Evolutionary conservation across 768 basidiomycete species (phyloP).

Genomic region (Trametes sanguinea): DNA sequence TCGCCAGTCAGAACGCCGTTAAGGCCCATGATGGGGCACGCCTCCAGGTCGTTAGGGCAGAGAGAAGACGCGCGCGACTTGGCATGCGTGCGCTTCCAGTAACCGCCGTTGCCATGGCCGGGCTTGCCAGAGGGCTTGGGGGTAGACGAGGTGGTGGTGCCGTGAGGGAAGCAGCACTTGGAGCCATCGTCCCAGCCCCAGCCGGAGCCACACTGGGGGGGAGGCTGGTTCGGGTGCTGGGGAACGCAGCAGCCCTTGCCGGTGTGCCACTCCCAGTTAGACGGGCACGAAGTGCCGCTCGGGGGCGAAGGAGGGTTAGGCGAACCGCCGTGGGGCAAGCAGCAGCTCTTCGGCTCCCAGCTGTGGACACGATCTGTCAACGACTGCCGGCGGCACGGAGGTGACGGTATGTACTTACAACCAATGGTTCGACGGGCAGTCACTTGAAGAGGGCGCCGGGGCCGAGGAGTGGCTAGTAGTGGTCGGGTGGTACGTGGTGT

Average conservation of each 20-base stretch:
- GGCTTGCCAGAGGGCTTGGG: slow-evolving; percentile 39
- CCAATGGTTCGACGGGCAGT: slow-evolving; percentile 13
- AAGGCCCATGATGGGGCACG: slow-evolving; percentile 54
- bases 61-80: slow-evolving; percentile 43
- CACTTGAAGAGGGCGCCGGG: slow-evolving; percentile 7
- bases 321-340: slow-evolving; percentile 48
- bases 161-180: slow-evolving; percentile 34
- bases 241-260: slow-evolving; percentile 57
- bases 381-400: neutral
- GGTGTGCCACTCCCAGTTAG: slow-evolving; percentile 51
- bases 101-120: slow-evolving; percentile 7
- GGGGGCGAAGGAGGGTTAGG: slow-evolving; percentile 51
- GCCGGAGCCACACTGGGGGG: slow-evolving; percentile 42
- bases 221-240: slow-evolving; percentile 43
- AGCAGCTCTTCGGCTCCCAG: slow-evolving; percentile 39
- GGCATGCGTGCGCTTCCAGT: slow-evolving; percentile 31
- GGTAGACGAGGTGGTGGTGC: slow-evolving; percentile 30
- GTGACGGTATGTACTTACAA: neutral
- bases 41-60: slow-evolving; percentile 56
- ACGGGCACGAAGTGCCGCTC: slow-evolving; percentile 47
- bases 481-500: neutral
- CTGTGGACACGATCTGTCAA: slow-evolving; percentile 20
- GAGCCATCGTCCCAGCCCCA: slow-evolving; percentile 47
- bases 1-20: slow-evolving; percentile 38
- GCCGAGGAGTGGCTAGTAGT: neutral